Evolutionary conservation across 768 basidiomycete species (phyloP).

Genomic region (Trametes meyenii): DNA sequence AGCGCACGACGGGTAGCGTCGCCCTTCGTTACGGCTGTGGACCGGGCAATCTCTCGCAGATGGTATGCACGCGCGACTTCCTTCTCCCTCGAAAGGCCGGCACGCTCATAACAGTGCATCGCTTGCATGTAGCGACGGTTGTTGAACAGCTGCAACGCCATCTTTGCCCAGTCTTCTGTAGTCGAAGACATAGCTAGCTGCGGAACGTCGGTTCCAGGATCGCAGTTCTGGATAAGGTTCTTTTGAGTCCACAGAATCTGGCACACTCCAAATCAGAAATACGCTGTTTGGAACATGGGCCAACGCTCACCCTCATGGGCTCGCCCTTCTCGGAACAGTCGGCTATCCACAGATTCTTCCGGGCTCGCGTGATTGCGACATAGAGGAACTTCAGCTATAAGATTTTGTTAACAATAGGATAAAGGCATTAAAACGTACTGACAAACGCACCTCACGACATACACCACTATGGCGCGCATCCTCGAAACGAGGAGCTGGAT

Average conservation of each 20-base stretch:
- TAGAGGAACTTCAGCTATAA: slow-evolving; percentile 66
- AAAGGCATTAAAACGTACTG: background rate
- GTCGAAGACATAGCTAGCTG: slow-evolving; percentile 58
- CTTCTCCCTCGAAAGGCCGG: slow-evolving; percentile 44
- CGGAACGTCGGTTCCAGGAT: slow-evolving; percentile 51
- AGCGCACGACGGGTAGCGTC: slow-evolving; percentile 29
- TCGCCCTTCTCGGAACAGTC: slow-evolving; percentile 60
- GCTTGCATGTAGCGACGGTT: slow-evolving; percentile 55
- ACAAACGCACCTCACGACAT: background rate
- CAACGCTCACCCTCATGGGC: slow-evolving; percentile 56
- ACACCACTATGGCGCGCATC: slow-evolving; percentile 11
- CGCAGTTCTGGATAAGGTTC: slow-evolving; percentile 50
- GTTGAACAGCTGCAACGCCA: slow-evolving; percentile 44
- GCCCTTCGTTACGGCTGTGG: slow-evolving; percentile 27
- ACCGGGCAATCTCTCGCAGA: slow-evolving; percentile 54
- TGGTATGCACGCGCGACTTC: slow-evolving; percentile 55
- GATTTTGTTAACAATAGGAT: background rate
- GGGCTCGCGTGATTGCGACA: slow-evolving; percentile 70
- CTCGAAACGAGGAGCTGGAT: slow-evolving; percentile 51
- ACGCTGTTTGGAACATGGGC: background rate
- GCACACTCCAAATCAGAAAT: background rate
- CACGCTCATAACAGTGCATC: slow-evolving; percentile 55
- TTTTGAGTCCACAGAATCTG: slow-evolving; percentile 56
- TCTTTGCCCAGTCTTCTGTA: slow-evolving; percentile 47
- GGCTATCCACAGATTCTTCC: slow-evolving; percentile 71